Evolutionary conservation across 176 grass and related monocot genomes (phyloP).

Genomic region (Canna indica): DNA sequence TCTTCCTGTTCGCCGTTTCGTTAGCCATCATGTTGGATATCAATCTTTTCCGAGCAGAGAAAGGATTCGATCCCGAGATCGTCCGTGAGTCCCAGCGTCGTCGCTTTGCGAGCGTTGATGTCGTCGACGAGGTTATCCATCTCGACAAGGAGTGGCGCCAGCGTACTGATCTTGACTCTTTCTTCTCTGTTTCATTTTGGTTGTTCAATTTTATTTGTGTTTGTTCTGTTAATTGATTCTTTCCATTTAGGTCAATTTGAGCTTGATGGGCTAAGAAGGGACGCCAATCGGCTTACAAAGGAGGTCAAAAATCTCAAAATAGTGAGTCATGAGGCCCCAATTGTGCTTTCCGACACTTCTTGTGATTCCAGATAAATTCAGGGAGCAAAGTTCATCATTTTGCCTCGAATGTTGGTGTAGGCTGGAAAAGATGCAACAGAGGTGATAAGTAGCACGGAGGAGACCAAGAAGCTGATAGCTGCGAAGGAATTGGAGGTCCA

Average conservation of each 20-base stretch:
- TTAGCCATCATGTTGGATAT: constrained; percentile 55
- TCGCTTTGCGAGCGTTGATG: constrained; percentile 37
- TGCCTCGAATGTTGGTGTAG: constrained; percentile 1
- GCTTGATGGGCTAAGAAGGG: constrained; percentile 56
- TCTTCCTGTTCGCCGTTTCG: background rate
- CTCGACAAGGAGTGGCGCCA: constrained; percentile 78
- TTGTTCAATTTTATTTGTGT: background rate
- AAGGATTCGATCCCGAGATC: constrained; percentile 55
- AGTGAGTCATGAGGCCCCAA: constrained; percentile 18
- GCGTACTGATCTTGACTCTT: constrained; percentile 28
- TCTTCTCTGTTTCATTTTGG: background rate
- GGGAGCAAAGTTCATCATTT: background rate
- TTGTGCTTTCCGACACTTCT: background rate
- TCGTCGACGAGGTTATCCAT: constrained; percentile 75
- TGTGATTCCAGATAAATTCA: background rate
- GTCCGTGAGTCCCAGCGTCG: constrained; percentile 68
- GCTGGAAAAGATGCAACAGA: constrained; percentile 43
- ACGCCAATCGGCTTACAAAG: constrained; percentile 83
- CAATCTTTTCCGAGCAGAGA: constrained; percentile 71
- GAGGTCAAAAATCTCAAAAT: constrained; percentile 72
- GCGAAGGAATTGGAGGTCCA: constrained; percentile 76
- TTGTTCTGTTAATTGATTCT: background rate
- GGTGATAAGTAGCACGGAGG: constrained; percentile 66
- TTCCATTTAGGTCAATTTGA: constrained; percentile 58
- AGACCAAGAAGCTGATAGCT: constrained; percentile 53